Evolutionary conservation across 345 rosid species (phyloP).

Genomic region (Gossypium herbaceum): DNA sequence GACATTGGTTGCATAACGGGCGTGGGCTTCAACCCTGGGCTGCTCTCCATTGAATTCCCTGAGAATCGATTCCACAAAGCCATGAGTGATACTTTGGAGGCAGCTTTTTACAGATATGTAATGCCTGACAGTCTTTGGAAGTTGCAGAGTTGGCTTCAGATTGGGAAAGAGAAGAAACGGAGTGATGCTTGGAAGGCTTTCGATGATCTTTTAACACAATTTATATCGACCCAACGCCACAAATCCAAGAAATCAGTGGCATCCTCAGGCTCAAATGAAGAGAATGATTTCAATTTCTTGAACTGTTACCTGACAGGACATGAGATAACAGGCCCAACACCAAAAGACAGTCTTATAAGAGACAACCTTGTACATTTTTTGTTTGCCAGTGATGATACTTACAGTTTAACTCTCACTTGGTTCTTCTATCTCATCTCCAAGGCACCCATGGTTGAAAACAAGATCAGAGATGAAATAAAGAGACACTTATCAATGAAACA

Average conservation of each 20-base stretch:
- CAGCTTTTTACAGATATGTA: not conserved
- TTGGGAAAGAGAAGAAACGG: constrained; percentile 23
- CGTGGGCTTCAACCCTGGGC: not conserved
- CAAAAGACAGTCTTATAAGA: not conserved
- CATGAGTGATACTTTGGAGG: constrained; percentile 15
- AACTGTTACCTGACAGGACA: constrained; percentile 17
- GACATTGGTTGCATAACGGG: not conserved
- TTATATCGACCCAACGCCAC: constrained; percentile 11
- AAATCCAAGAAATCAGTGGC: not conserved
- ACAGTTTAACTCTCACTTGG: constrained; percentile 14
- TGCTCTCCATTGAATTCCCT: not conserved
- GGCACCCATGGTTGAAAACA: constrained; percentile 10
- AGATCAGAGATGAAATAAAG: constrained; percentile 17
- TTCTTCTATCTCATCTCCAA: constrained; percentile 25
- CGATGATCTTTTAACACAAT: constrained; percentile 4
- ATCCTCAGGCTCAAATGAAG: not conserved
- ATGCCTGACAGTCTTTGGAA: constrained; percentile 19
- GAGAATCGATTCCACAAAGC: constrained; percentile 11
- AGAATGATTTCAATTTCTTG: constrained; percentile 8
- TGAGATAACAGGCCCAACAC: not conserved
- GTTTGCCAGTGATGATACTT: constrained; percentile 14
- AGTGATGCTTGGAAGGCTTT: constrained; percentile 4
- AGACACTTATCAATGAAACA: not conserved
- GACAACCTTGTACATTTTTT: constrained; percentile 5
- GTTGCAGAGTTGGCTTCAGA: constrained; percentile 17